Conservation (phyloP, 2,329 filamentous ascomycete species). For the Ascochyta viciae-villosae region DNA sequence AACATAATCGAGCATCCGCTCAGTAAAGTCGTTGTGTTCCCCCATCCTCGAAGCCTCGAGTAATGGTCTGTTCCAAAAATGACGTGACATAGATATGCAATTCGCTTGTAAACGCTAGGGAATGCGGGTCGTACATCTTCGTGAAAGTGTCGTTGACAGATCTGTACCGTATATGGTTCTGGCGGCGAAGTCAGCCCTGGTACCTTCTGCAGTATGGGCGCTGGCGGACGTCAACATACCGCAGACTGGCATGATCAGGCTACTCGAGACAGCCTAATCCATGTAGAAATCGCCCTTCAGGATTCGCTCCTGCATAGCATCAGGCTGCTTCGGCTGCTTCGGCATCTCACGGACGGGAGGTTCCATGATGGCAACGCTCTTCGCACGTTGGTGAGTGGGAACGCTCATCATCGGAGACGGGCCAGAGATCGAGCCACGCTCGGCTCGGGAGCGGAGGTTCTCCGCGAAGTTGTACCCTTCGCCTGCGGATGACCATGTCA, state of each 20-base stretch:
- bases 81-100: conserved; percentile 11
- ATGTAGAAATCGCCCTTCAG: conserved; percentile 98
- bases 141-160: conserved; percentile 10
- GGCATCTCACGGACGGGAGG: conserved; percentile 61
- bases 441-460: conserved; percentile 89
- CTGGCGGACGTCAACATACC: not conserved
- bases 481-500: conserved; percentile 72
- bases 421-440: conserved; percentile 70
- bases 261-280: conserved; percentile 65
- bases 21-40: not conserved
- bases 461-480: conserved; percentile 98
- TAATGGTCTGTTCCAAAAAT: conserved; percentile 1
- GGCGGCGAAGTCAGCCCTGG: not conserved
- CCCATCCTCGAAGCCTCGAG: conserved; percentile 8
- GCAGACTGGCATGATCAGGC: not conserved
- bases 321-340: conserved; percentile 70
- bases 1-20: not conserved
- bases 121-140: conserved; percentile 28
- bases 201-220: not conserved
- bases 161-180: conserved; percentile 11
- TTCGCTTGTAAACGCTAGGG: conserved; percentile 11
- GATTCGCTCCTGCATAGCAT: conserved; percentile 96
- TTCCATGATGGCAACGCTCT: conserved; percentile 70
- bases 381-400: conserved; percentile 67
- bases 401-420: conserved; percentile 28